Percentiles rank a stretch among this genome's conserved stretches.
Evolutionary conservation across 768 basidiomycete genomes (phyloP).

Genomic region (Albatrellus ellisii): DNA sequence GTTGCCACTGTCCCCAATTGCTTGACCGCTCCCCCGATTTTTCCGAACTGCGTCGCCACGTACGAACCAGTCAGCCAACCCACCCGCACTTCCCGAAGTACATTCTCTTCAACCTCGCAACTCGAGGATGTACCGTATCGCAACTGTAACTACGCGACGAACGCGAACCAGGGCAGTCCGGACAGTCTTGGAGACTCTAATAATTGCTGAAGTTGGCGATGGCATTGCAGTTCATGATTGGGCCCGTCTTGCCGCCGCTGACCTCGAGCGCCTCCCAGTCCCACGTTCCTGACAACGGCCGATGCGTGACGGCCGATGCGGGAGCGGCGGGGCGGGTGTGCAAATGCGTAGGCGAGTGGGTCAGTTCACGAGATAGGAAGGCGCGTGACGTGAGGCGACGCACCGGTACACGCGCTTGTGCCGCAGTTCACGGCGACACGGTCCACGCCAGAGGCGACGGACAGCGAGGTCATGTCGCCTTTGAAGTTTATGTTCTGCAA

Average conservation of each 20-base stretch:
- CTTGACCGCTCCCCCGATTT: no score
- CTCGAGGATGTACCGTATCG: no score
- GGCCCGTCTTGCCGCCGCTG: slow-evolving; percentile 30
- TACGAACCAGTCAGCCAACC: no score
- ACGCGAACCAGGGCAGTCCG: no score
- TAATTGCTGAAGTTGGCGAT: neutral
- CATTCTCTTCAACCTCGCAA: no score
- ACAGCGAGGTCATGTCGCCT: slow-evolving; percentile 20
- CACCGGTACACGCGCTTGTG: slow-evolving; percentile 34
- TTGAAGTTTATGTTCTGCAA: slow-evolving; percentile 36
- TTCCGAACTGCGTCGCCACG: no score
- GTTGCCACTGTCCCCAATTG: no score
- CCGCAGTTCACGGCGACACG: slow-evolving; percentile 47
- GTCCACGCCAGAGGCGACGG: slow-evolving; percentile 28
- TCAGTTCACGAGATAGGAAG: neutral
- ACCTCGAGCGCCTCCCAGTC: slow-evolving; percentile 34
- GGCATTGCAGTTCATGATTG: slow-evolving; percentile 7
- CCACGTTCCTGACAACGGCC: slow-evolving; percentile 27
- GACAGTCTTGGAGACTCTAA: no score
- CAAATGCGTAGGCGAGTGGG: neutral
- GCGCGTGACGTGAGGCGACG: neutral
- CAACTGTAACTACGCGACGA: no score
- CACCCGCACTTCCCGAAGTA: no score
- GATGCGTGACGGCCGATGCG: neutral
- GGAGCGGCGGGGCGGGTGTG: no score